A percentile compares a stretch with the other conserved stretches of the same genome.
Evolutionary conservation across 225 moss, liverwort and hornwort species (phyloP).

Genomic region (Climacium dendroides): DNA sequence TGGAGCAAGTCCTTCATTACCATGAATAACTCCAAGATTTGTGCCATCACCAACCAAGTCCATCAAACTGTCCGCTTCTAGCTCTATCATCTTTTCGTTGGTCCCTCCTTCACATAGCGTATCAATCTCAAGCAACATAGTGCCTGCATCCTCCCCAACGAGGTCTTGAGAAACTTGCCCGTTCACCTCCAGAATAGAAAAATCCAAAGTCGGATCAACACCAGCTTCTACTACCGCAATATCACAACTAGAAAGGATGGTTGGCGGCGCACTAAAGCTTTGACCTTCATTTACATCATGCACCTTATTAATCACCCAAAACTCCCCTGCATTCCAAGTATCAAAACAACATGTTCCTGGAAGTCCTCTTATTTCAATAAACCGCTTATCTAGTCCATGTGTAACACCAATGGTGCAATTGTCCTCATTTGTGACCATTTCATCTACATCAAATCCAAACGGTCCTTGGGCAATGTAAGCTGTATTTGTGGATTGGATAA

Average conservation of each 20-base stretch:
- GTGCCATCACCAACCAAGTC: background rate
- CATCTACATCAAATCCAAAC: accelerated
- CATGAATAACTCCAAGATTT: background rate
- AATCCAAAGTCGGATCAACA: background rate
- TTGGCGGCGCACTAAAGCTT: background rate
- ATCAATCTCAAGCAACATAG: background rate
- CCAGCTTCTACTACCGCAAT: accelerated
- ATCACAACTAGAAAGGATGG: background rate
- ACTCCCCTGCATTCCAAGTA: accelerated
- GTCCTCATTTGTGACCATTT: accelerated
- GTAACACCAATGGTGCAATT: background rate
- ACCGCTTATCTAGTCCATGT: accelerated
- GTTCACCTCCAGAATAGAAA: background rate
- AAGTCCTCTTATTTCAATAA: background rate
- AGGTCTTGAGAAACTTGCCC: too few species aligned
- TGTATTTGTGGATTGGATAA: background rate
- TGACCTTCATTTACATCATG: background rate
- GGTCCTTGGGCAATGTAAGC: background rate
- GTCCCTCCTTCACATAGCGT: background rate
- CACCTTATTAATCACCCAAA: background rate
- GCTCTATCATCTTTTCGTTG: background rate
- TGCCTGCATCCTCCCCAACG: too few species aligned
- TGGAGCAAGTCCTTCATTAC: background rate
- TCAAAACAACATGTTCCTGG: background rate
- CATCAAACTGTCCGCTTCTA: accelerated